phyloP scores from a whole-genome alignment of 2,329 filamentous ascomycete genomes.

The Magnaporthiopsis rhizophila region DNA sequence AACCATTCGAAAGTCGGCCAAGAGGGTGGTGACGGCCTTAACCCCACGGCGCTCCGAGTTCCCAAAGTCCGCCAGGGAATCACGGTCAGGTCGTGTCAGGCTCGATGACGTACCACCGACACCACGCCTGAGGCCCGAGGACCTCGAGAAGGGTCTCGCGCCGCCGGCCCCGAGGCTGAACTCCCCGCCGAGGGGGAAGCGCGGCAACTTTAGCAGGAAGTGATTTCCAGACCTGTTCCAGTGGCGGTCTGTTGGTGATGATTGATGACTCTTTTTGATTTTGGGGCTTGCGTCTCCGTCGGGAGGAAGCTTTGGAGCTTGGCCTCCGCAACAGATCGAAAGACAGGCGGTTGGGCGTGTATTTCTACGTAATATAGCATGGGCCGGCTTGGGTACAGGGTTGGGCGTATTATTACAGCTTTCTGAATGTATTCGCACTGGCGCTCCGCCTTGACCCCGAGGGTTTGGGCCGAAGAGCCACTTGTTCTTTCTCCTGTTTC shows the following conservation, averaged over 20 bases:
- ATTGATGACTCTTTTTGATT: neutral
- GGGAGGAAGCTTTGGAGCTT: neutral
- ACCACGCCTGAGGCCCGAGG: slow-evolving; percentile 42
- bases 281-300: neutral
- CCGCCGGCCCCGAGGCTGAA: slow-evolving; percentile 8
- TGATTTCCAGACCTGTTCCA: slow-evolving; percentile 11
- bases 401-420: slow-evolving; percentile 38
- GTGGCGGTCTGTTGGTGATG: neutral
- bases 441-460: slow-evolving; percentile 56
- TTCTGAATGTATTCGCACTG: slow-evolving; percentile 67
- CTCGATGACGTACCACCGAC: slow-evolving; percentile 54
- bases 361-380: slow-evolving; percentile 1
- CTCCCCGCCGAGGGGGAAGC: slow-evolving; percentile 21
- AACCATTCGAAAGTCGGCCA: slow-evolving; percentile 60
- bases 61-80: slow-evolving; percentile 46
- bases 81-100: slow-evolving; percentile 30
- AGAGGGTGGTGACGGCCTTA: slow-evolving; percentile 51
- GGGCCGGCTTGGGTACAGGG: neutral
- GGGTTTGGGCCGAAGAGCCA: slow-evolving; percentile 25
- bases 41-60: slow-evolving; percentile 57
- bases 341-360: neutral
- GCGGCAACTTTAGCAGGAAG: slow-evolving; percentile 26
- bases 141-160: slow-evolving; percentile 50
- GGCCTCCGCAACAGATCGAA: neutral
- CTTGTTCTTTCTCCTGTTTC: slow-evolving; percentile 35